Evolutionary conservation across 148 eudicot genomes (phyloP), one percentile per base, ranked within the genome.

Genomic region (Drosera capensis): DNA sequence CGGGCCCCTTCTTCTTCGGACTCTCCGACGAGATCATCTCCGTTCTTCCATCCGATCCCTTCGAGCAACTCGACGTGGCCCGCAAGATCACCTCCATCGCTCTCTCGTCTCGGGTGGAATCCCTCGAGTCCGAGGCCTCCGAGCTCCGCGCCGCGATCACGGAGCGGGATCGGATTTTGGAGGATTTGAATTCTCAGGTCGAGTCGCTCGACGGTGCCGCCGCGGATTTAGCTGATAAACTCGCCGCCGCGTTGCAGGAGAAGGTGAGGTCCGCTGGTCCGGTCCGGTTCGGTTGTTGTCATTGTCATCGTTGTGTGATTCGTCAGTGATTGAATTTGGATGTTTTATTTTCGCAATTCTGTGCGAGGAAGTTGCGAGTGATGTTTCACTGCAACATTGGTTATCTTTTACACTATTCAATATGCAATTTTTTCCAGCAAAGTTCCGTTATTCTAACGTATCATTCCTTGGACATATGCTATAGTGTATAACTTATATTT

Each of bases 21-120:
- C 81, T 88, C 25, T 80, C 97, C 56, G 75, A 77, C 7, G 82
- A 75, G 46, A 51, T 88, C 0, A 20, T 88, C 0, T 57, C 56
- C 8, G 78, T 80, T 12, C 50, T 88, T 0, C 97, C 97, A 1
- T 53, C 70, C 3, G 97, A 90, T 50, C 99, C 99, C 0, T 90
- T 73, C 59, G 82, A 77, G 8, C 99, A 80, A 67, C 80, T 90
- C 9, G 99, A 90, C 40, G 70, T 90, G 0, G 99, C 99, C 0
- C 82, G 99, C 3, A 90, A 85, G 24, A 90, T 90, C 77, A 90
- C 99, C 43, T 90, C 99, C 67, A 78, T 90, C 58, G 99, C 99
- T 19, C 85, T 90, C 35, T 58, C 99, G 26, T 78, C 93, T 7
- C 95, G 95, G 37, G 85, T 90, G 65, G 64, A 79, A 20, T 51